These are phyloP conservation scores for Anaeromyces robustus DNA, from an alignment of 192 early-diverging fungal genomes.

Conservation along the genomic window DNA sequence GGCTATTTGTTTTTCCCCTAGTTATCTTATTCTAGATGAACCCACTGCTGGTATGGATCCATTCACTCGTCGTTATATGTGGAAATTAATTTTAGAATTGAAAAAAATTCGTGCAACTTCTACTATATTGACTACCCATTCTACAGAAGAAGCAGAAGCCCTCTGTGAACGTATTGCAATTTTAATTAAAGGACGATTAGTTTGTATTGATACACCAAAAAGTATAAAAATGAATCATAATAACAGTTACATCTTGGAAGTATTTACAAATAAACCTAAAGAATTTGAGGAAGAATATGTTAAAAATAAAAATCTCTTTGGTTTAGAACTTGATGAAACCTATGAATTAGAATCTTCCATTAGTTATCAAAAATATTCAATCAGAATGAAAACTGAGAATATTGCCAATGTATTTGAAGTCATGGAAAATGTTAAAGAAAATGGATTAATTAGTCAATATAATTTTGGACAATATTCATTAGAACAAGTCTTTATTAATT, in stretches of 20 bases:
- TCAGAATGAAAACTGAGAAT: not conserved
- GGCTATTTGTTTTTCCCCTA: too few species aligned
- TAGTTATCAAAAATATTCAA: not conserved
- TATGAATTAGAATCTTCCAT: not conserved
- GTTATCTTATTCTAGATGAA: too few species aligned
- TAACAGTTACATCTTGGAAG: not conserved
- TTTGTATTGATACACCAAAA: not conserved
- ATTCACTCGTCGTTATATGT: too few species aligned
- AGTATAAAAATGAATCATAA: not conserved
- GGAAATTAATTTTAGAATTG: too few species aligned
- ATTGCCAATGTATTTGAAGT: not conserved
- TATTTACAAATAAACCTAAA: not conserved
- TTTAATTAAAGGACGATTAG: not conserved
- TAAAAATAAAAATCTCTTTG: not conserved
- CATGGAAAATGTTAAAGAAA: not conserved
- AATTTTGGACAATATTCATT: not conserved
- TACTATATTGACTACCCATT: too few species aligned
- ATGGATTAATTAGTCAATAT: not conserved
- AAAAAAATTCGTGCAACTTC: too few species aligned
- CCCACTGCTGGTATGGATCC: too few species aligned
- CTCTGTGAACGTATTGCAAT: too few species aligned
- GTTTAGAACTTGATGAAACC: not conserved
- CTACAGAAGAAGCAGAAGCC: too few species aligned
- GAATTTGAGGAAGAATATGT: not conserved
- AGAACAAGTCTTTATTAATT: not conserved